Evolutionary conservation across 2,329 filamentous ascomycete genomes (phyloP).

Genomic region (Aspergillus fumigatus): DNA sequence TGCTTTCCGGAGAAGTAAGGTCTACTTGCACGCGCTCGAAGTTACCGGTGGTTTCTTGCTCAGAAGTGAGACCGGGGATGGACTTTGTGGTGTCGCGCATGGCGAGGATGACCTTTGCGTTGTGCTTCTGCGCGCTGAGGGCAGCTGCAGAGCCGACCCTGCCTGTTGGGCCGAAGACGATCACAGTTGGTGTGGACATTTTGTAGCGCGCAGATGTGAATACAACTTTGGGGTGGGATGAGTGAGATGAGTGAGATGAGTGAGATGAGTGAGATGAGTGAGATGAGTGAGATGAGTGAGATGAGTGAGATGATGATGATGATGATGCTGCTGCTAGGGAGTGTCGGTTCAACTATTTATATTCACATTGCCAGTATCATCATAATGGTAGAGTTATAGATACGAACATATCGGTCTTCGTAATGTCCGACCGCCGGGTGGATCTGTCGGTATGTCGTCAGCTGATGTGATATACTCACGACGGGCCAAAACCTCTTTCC

Average conservation of each 20-base stretch:
- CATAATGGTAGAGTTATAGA: too few relatives aligned
- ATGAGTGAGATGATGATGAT: too few relatives aligned
- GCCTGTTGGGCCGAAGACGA: conserved; percentile 51
- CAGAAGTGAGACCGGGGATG: conserved; percentile 32
- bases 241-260: neutral
- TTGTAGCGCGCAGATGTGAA: neutral
- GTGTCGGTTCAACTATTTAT: too few relatives aligned
- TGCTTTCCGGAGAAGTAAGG: conserved; percentile 38
- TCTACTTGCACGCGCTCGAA: conserved; percentile 44
- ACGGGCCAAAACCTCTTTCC: too few relatives aligned
- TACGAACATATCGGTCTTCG: too few relatives aligned
- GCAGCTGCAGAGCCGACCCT: conserved; percentile 41
- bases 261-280: too few relatives aligned
- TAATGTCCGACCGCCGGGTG: too few relatives aligned
- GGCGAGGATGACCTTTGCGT: conserved; percentile 45
- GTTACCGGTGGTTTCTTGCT: conserved; percentile 24
- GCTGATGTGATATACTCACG: too few relatives aligned
- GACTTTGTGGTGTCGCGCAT: conserved; percentile 46
- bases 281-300: too few relatives aligned
- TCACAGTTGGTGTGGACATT: conserved; percentile 19
- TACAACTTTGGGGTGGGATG: neutral
- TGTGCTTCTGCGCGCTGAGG: conserved; percentile 34
- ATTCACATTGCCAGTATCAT: too few relatives aligned
- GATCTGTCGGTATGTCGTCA: too few relatives aligned
- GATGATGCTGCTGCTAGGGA: too few relatives aligned